Evolutionary conservation across 371 early-diverging fungal genomes (phyloP), one percentile per base, ranked within the genome.

Genomic region (Coemansia linderi): DNA sequence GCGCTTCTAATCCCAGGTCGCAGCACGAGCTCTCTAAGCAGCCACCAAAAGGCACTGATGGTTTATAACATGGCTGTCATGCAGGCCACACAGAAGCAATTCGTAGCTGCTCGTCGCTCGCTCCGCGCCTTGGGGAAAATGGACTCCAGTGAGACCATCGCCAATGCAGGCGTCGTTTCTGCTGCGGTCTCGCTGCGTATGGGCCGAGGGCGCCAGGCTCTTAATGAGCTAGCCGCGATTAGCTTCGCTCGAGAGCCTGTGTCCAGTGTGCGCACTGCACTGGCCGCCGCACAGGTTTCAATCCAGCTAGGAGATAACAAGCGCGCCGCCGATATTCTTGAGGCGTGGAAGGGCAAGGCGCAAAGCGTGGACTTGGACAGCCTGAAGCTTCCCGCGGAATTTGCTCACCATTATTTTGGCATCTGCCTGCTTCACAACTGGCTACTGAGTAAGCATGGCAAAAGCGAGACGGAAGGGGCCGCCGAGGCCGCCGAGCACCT

Each of bases 361-460:
- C 37, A 60, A n/a, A 22, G 31, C 19, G 66, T 59, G 17, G 38
- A 46, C 37, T 57, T 73, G 31, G 58, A 37, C 15, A n/a, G 38
- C 19, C 37, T 63, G 27, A 31, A 37, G 10, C 12, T 48, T 4
- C 63, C 77, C 7, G 63, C 27, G 3, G 29, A 38, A 27, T 77
- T 77, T 63, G 66, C 15, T 3, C 69, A 63, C 52, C 56, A 66
- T 59, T 77, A 69, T 64, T 77, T 73, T 69, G 77, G 77, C 3
- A 57, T 63, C 22, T 37, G 66, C 38, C 48, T 63, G 60, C 63
- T 77, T 22, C 31, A 36, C 44, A 40, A 17, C 52, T 69, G 69
- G 62, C 46, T 77, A 41, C 40, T 61, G 13, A 37, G 19, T 4
- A 22, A 38, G 22, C 29, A 10, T 4, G 44, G 33, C n/a, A 50